Percentiles rank a stretch among this genome's conserved stretches.
phyloP scores from a whole-genome alignment of 2,329 filamentous ascomycete genomes.

The Pseudogymnoascus sp. region DNA sequence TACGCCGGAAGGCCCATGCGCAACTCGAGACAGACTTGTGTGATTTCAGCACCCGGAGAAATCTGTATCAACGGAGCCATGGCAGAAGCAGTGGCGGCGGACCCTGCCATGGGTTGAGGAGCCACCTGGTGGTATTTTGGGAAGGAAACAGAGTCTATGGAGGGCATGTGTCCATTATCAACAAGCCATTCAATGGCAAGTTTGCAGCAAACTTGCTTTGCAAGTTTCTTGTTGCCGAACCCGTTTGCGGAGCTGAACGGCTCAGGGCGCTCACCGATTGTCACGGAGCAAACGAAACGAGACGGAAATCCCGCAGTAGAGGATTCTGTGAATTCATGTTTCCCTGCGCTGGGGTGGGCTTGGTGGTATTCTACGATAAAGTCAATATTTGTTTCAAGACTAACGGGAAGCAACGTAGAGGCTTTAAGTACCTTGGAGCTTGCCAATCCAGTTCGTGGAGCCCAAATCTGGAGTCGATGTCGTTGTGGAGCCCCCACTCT shows the following conservation, averaged over 20 bases:
- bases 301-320: neutral
- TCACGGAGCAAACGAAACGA: slow-evolving; percentile 16
- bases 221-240: slow-evolving; percentile 26
- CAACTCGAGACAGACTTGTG: slow-evolving; percentile 18
- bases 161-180: slow-evolving; percentile 23
- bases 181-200: slow-evolving; percentile 28
- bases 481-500: neutral
- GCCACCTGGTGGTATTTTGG: slow-evolving; percentile 16
- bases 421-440: slow-evolving; percentile 19
- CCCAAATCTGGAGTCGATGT: slow-evolving; percentile 15
- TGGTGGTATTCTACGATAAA: slow-evolving; percentile 20
- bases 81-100: neutral
- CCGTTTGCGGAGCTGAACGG: slow-evolving; percentile 17
- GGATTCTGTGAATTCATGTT: slow-evolving; percentile 13
- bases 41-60: slow-evolving; percentile 4
- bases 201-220: slow-evolving; percentile 27
- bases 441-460: slow-evolving; percentile 26
- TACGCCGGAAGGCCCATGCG: slow-evolving; percentile 23
- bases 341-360: slow-evolving; percentile 10
- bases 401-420: neutral
- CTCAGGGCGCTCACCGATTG: slow-evolving; percentile 18
- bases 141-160: slow-evolving; percentile 21
- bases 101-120: neutral
- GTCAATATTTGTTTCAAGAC: neutral
- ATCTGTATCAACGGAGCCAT: neutral